Base-by-base conservation (phyloP, 257 asterid species). In the Rubia yunnanensis region DNA sequence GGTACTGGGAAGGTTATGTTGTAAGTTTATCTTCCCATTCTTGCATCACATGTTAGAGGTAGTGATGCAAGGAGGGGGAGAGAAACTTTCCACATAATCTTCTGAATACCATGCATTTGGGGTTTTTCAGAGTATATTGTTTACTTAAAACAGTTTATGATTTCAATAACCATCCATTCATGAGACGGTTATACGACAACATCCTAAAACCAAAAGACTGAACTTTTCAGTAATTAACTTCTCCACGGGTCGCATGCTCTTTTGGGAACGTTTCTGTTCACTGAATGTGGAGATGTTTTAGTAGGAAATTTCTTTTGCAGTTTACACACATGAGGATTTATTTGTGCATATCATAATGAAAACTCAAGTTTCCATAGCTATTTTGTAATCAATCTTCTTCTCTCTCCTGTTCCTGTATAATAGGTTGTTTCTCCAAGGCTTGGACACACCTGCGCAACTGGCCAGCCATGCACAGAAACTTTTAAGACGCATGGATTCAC, bases 401-500 rank as follows among this genome's bases (percentile, higher is more conserved):
- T 39, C 56, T 50, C 24, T 50, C 58, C 14, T 24, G 14, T 22
- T 20, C 22, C 58, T 55, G 34, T 17, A 13, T 24, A 18, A 52
- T 14, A 77, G 81, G 60, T 73, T 69, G 44, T 77, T 73, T 60
- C 50, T 77, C 9, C 13, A 39, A 4, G 81, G 78, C 38, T 48
- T 77, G 44, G 66, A 57, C 3, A 72, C 81, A 49, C 44, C 77
- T 10, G 18, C 68, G 0, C 71, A 71, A 61, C 73, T 76, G 57
- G 73, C 77, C 5, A 76, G 74, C 70, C 75, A 72, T 60, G 78
- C 78, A 11, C 78, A 72, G 34, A 77, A 65, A 7, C 72, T 13
- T 44, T 66, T 70, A 30, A 60, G 24, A 13, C 73, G 50, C 17
- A 8, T 38, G 63, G 4, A 60, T 23, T 26, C 9, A 8, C 7